Evolutionary conservation across 2,329 filamentous ascomycete species (phyloP).

Genomic region (Pestalotiopsis sp.): DNA sequence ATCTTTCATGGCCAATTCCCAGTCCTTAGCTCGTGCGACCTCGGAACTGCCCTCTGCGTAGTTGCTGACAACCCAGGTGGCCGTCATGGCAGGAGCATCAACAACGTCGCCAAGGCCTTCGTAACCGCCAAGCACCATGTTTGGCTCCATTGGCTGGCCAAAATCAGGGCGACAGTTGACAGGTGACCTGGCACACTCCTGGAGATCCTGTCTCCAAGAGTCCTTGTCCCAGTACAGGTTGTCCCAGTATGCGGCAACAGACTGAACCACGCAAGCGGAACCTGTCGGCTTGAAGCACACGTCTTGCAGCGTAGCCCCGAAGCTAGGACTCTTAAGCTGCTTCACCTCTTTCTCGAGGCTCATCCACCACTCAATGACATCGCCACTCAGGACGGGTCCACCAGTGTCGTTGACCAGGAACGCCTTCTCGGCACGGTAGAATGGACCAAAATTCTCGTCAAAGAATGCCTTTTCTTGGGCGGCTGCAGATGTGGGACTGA

Average conservation of each 20-base stretch:
- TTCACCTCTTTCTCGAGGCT: conserved; percentile 79
- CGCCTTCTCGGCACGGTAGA: conserved; percentile 90
- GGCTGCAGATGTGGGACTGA: conserved; percentile 88
- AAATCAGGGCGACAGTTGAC: conserved; percentile 86
- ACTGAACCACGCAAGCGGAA: conserved; percentile 88
- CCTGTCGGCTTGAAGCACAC: conserved; percentile 94
- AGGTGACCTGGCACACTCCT: conserved; percentile 74
- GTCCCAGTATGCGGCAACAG: conserved; percentile 85
- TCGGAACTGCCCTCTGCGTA: conserved; percentile 70
- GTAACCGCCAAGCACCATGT: conserved; percentile 84
- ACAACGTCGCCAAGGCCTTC: conserved; percentile 63
- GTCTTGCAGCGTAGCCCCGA: conserved; percentile 72
- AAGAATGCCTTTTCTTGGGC: conserved; percentile 94
- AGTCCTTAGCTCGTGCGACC: conserved; percentile 78
- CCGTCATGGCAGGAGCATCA: conserved; percentile 77
- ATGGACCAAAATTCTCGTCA: conserved; percentile 89
- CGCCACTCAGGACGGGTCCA: conserved; percentile 79
- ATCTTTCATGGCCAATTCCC: conserved; percentile 77
- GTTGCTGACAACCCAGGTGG: conserved; percentile 95
- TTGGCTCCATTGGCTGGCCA: conserved; percentile 82
- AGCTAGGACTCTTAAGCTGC: conserved; percentile 67
- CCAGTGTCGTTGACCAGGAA: conserved; percentile 90
- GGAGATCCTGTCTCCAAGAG: conserved; percentile 72
- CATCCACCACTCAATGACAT: conserved; percentile 92
- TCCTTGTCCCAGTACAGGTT: conserved; percentile 63